phyloP scores from a whole-genome alignment of 2,329 filamentous ascomycete genomes.

The Cordyceps fumosorosea region DNA sequence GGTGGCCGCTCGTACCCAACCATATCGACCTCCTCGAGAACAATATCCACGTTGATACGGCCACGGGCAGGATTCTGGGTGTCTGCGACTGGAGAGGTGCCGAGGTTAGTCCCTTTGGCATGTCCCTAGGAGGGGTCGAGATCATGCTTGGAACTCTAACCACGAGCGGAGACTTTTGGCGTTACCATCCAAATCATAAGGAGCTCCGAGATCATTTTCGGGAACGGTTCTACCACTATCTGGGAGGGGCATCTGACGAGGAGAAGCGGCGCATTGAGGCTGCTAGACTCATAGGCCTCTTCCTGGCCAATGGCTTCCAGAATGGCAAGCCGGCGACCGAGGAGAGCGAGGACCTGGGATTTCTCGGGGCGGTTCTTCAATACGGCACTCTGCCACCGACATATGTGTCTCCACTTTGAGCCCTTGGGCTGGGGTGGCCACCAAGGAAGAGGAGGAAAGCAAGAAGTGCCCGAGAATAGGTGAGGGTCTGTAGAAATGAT shows the following conservation, averaged over 20 bases:
- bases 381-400: too few species aligned
- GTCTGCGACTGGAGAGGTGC: constrained; percentile 25
- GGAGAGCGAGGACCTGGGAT: too few species aligned
- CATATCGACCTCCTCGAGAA: constrained; percentile 24
- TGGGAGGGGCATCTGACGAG: background rate
- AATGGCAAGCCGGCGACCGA: background rate
- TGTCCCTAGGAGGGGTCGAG: constrained; percentile 22
- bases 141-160: constrained; percentile 15
- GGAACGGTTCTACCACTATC: background rate
- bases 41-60: constrained; percentile 23
- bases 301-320: background rate
- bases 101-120: constrained; percentile 22
- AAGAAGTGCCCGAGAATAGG: too few species aligned
- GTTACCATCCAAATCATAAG: background rate
- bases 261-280: background rate
- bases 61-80: constrained; percentile 22
- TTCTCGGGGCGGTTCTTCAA: too few species aligned
- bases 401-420: too few species aligned
- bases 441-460: too few species aligned
- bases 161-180: background rate
- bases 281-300: background rate
- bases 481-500: too few species aligned
- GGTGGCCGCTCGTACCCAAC: constrained; percentile 19
- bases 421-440: too few species aligned
- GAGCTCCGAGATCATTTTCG: background rate